A percentile compares a stretch with the other conserved stretches of the same genome.
phyloP scores from a whole-genome alignment of 805 yeast species.

The Isabelozyma heimii region DNA sequence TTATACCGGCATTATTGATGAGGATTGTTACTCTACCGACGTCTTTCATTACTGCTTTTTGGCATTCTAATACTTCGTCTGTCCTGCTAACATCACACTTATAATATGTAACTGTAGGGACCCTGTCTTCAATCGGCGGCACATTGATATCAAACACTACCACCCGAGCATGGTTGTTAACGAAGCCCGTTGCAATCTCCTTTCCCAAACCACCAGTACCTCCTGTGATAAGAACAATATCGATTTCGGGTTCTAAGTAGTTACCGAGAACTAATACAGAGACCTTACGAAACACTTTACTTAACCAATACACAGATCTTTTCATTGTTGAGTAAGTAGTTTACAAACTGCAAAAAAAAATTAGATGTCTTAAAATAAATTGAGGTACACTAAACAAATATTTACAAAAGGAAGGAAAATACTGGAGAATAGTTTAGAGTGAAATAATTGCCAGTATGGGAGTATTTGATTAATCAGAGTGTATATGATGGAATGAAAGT shows the following conservation, averaged over 20 bases:
- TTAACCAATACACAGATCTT: constrained; percentile 9
- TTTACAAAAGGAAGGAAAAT: not conserved
- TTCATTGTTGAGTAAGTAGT: not conserved
- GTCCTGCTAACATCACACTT: constrained; percentile 68
- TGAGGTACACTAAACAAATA: not conserved
- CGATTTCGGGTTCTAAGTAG: constrained; percentile 50
- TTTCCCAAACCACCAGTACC: constrained; percentile 79
- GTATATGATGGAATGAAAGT: not conserved
- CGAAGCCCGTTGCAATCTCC: constrained; percentile 52
- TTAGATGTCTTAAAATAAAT: too few relatives aligned
- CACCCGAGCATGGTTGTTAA: constrained; percentile 44
- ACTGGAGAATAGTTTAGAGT: not conserved
- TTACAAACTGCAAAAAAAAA: not conserved
- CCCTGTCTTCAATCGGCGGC: constrained; percentile 33
- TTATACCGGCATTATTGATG: constrained; percentile 84
- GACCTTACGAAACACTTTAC: constrained; percentile 20
- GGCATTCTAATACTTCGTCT: constrained; percentile 40
- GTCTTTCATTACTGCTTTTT: constrained; percentile 38
- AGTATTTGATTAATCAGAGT: not conserved
- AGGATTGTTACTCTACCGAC: constrained; percentile 65
- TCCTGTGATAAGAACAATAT: constrained; percentile 77
- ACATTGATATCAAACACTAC: constrained; percentile 61
- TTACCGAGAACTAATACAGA: constrained; percentile 49
- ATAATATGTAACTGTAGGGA: constrained; percentile 50
- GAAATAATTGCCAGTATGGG: not conserved